phyloP scores from a whole-genome alignment of 1,139 yeast species.

The Suhomyces wounanorum region DNA sequence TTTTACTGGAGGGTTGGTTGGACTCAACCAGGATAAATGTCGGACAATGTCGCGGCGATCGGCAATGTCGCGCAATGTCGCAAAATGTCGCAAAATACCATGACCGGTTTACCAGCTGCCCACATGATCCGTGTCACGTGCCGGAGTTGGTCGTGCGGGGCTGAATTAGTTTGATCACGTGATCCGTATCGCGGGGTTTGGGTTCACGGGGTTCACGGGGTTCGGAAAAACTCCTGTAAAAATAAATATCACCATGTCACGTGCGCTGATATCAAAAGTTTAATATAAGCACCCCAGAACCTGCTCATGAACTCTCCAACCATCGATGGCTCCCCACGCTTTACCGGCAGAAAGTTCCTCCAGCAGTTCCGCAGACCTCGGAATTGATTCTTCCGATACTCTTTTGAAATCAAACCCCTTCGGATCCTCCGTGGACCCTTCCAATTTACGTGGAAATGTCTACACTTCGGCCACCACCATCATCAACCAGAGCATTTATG shows the following conservation, averaged over 20 bases:
- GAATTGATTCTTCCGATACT: background rate
- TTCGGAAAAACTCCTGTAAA: too few relatives aligned
- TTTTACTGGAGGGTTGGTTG: too few relatives aligned
- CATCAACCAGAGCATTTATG: constrained; percentile 66
- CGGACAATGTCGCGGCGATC: too few relatives aligned
- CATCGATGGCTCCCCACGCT: constrained; percentile 16
- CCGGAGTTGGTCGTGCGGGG: too few relatives aligned
- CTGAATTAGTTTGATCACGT: too few relatives aligned
- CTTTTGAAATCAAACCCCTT: constrained; percentile 47
- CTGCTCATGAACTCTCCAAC: background rate
- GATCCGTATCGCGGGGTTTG: too few relatives aligned
- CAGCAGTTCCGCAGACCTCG: constrained; percentile 1
- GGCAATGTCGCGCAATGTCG: too few relatives aligned
- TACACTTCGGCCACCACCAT: constrained; percentile 67
- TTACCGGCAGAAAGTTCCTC: constrained; percentile 7
- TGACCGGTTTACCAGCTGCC: too few relatives aligned
- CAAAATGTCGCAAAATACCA: too few relatives aligned
- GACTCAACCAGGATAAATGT: too few relatives aligned
- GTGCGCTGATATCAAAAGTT: constrained; percentile 8
- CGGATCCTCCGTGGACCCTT: constrained; percentile 61
- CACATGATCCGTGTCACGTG: too few relatives aligned
- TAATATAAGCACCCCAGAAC: background rate
- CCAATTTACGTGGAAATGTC: constrained; percentile 47
- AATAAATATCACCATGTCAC: constrained; percentile 9
- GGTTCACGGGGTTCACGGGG: too few relatives aligned